Conservation (phyloP, 371 early-diverging fungal species). For the Lichtheimia corymbifera region DNA sequence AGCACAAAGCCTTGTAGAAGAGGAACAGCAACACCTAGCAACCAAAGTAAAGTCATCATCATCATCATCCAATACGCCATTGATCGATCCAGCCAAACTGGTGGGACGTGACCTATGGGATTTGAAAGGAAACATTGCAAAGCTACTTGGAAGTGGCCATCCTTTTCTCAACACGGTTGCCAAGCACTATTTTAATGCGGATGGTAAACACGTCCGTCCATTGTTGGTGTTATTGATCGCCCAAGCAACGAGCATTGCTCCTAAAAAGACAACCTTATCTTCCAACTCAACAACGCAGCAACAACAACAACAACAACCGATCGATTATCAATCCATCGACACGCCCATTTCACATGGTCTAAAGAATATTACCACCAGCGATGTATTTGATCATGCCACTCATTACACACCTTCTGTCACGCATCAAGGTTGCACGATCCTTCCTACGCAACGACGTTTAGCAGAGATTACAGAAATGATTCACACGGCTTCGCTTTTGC, state of each 20-base stretch:
- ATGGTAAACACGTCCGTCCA: conserved; percentile 94
- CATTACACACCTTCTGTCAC: conserved; percentile 54
- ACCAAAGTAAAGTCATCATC: background rate
- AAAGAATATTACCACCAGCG: conserved; percentile 35
- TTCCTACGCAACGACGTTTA: conserved; percentile 88
- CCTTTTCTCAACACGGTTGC: conserved; percentile 87
- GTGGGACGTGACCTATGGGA: conserved; percentile 79
- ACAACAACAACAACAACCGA: background rate
- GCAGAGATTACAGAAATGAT: conserved; percentile 98
- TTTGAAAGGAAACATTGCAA: conserved; percentile 84
- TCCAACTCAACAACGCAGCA: too few relatives aligned
- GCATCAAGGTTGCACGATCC: conserved; percentile 59
- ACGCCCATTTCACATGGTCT: conserved; percentile 52
- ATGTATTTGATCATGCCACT: conserved; percentile 32
- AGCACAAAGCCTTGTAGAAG: conserved; percentile 51
- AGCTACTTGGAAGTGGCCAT: conserved; percentile 81
- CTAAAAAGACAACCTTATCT: conserved; percentile 33
- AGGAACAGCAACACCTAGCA: conserved; percentile 23
- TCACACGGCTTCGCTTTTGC: conserved; percentile 92
- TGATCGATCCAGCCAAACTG: conserved; percentile 60
- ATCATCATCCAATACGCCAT: background rate
- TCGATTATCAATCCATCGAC: conserved; percentile 56
- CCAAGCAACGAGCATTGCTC: conserved; percentile 78
- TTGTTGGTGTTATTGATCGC: conserved; percentile 87
- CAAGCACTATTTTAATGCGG: conserved; percentile 85